A percentile compares a stretch with the other conserved stretches of the same genome.
Conservation (phyloP, 176 grass and related monocot species). For the Leersia perrieri region DNA sequence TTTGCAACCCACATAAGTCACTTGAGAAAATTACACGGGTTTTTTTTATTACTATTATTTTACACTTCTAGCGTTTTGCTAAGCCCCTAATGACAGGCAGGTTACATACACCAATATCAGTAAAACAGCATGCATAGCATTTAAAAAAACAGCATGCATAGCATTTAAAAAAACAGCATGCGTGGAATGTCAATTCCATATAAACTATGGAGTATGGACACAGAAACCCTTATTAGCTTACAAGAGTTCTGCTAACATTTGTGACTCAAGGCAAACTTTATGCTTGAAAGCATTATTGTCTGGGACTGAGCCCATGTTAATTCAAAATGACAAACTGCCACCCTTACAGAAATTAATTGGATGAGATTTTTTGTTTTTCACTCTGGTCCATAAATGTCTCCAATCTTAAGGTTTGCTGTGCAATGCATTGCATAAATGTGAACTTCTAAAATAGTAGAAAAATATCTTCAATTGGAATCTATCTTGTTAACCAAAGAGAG, state of each 20-base stretch:
- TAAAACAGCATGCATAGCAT: not conserved
- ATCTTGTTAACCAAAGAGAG: constrained; percentile 8
- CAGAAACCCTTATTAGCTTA: not conserved
- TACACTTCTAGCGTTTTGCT: not conserved
- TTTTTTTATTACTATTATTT: not conserved
- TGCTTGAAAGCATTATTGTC: not conserved
- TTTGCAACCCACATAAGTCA: not conserved
- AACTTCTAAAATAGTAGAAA: not conserved
- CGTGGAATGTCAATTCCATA: not conserved
- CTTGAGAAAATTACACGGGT: not conserved
- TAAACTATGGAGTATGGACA: not conserved
- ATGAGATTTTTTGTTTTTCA: not conserved
- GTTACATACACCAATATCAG: not conserved
- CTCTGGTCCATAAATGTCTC: not conserved
- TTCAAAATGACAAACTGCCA: not conserved
- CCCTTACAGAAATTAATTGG: constrained; percentile 7
- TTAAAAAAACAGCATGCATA: not conserved
- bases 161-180: not conserved
- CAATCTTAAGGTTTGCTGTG: not conserved
- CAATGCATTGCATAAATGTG: not conserved
- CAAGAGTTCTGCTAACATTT: constrained; percentile 3
- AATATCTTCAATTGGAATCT: not conserved
- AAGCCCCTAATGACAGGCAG: not conserved
- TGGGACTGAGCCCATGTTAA: not conserved
- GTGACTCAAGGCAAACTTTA: not conserved